Percentiles rank a stretch among this genome's conserved stretches.
These are phyloP conservation scores for Lactarius sp. DNA, from an alignment of 768 basidiomycete genomes.

Conservation along the genomic window DNA sequence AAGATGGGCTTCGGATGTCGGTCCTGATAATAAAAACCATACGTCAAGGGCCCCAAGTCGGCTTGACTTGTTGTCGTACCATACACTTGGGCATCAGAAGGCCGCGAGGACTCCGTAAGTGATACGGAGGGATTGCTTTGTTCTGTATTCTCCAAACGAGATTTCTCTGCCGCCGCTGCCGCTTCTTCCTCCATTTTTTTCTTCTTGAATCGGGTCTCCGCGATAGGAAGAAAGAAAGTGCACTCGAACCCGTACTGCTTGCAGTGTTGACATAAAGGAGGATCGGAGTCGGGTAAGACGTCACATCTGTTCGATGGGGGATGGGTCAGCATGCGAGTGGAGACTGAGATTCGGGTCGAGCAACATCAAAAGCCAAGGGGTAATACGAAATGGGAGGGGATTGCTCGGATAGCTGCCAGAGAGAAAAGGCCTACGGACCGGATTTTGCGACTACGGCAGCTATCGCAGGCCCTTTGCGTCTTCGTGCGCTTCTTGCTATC, in stretches of 20 bases:
- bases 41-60: background rate
- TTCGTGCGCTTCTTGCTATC: slow-evolving; percentile 88
- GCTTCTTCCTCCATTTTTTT: slow-evolving; percentile 77
- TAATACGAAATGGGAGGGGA: slow-evolving; percentile 14
- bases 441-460: slow-evolving; percentile 87
- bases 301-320: slow-evolving; percentile 56
- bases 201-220: slow-evolving; percentile 98
- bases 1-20: slow-evolving; percentile 81
- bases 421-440: slow-evolving; percentile 39
- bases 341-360: background rate
- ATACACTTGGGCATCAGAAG: slow-evolving; percentile 56
- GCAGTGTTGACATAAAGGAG: slow-evolving; percentile 88
- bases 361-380: slow-evolving; percentile 11
- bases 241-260: slow-evolving; percentile 91
- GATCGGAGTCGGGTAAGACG: slow-evolving; percentile 70
- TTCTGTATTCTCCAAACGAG: slow-evolving; percentile 36
- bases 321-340: slow-evolving; percentile 22
- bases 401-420: background rate
- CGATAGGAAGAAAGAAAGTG: slow-evolving; percentile 97
- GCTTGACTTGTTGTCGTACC: slow-evolving; percentile 30
- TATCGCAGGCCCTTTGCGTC: slow-evolving; percentile 89
- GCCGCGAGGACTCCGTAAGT: slow-evolving; percentile 41
- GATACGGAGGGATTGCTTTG: slow-evolving; percentile 41
- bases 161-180: slow-evolving; percentile 28
- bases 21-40: slow-evolving; percentile 47